Percentiles rank a stretch among this genome's conserved stretches.
phyloP scores from a whole-genome alignment of 805 yeast species.

The Sungouiozyma ichnusensis region DNA sequence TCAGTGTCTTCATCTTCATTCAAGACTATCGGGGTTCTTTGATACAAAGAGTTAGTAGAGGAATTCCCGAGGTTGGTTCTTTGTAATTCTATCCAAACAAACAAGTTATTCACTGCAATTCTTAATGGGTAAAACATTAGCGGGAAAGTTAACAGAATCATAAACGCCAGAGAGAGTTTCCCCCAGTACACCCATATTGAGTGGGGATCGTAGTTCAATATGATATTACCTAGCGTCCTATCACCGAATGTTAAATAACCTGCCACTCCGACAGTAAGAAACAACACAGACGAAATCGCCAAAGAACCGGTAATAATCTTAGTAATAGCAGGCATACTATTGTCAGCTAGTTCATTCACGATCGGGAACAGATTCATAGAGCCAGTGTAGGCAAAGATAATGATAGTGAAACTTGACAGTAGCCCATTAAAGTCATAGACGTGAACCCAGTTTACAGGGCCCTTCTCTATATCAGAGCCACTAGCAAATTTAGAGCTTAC shows the following conservation, averaged over 20 bases:
- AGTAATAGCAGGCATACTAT: constrained; percentile 38
- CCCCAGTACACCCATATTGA: constrained; percentile 42
- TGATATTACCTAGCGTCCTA: constrained; percentile 52
- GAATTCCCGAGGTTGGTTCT: not conserved
- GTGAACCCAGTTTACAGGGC: constrained; percentile 33
- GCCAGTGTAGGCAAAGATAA: constrained; percentile 73
- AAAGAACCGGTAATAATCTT: constrained; percentile 40
- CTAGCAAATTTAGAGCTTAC: constrained; percentile 27
- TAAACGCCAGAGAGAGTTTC: constrained; percentile 50
- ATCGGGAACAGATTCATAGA: constrained; percentile 74
- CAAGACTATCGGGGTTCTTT: constrained; percentile 2
- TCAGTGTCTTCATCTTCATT: not conserved
- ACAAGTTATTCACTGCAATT: constrained; percentile 58
- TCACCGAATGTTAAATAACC: constrained; percentile 74
- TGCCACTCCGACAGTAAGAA: constrained; percentile 50
- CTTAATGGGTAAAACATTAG: constrained; percentile 76
- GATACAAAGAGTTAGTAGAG: not conserved
- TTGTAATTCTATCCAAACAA: constrained; percentile 34
- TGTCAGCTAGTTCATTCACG: constrained; percentile 54
- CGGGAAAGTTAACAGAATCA: constrained; percentile 72
- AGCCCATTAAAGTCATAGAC: constrained; percentile 36
- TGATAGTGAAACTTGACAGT: constrained; percentile 58
- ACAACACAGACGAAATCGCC: constrained; percentile 43
- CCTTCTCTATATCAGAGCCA: constrained; percentile 27
- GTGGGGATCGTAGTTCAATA: constrained; percentile 52